phyloP scores from a whole-genome alignment of 1,139 yeast species.

The Yamadazyma mexicana region DNA sequence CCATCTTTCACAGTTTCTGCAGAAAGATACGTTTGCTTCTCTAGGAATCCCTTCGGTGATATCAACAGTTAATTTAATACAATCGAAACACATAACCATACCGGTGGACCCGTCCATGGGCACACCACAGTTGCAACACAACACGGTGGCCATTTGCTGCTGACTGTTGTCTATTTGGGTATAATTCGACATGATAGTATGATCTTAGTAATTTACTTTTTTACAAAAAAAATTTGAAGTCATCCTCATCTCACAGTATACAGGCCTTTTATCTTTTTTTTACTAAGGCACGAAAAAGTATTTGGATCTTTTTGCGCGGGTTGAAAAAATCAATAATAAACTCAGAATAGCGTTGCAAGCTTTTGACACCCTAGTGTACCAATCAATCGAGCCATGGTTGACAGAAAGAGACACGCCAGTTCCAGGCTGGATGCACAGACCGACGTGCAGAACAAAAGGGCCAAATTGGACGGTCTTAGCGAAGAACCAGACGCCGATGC shows the following conservation, averaged over 20 bases:
- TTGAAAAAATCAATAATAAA: not conserved
- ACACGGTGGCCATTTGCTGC: conserved; percentile 70
- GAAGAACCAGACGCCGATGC: conserved; percentile 15
- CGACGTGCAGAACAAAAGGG: conserved; percentile 8
- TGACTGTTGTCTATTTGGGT: conserved; percentile 38
- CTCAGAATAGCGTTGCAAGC: too few species aligned
- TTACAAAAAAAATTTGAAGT: not conserved
- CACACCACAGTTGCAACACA: conserved; percentile 98
- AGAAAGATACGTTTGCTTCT: conserved; percentile 88
- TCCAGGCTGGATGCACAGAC: not conserved
- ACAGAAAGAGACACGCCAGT: conserved; percentile 27
- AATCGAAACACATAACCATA: conserved; percentile 94
- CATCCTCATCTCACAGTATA: conserved; percentile 3
- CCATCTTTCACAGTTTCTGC: conserved; percentile 96
- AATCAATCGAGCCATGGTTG: conserved; percentile 25
- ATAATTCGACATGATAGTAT: conserved; percentile 46
- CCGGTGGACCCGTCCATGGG: conserved; percentile 97
- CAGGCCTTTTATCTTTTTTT: too few species aligned
- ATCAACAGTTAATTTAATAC: conserved; percentile 91
- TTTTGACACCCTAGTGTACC: too few species aligned
- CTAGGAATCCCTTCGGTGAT: conserved; percentile 95
- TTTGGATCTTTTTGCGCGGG: not conserved
- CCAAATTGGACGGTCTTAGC: conserved; percentile 5
- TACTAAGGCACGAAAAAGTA: too few species aligned
- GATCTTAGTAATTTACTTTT: not conserved